Base-by-base conservation (phyloP, 2,329 filamentous ascomycete species). In the Ophiostoma ulmi region DNA sequence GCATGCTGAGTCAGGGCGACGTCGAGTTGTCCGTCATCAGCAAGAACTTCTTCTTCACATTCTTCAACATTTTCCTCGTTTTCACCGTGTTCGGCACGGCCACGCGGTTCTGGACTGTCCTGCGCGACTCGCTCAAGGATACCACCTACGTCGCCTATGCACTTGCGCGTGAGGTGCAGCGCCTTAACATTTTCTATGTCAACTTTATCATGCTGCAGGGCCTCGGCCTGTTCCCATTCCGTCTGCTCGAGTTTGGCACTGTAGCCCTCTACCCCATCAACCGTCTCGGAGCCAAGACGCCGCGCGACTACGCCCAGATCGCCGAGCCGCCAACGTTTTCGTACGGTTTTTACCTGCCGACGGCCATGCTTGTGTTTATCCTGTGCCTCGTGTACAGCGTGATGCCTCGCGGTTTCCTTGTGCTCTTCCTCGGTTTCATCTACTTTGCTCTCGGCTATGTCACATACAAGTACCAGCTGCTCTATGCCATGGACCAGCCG, bases 21-120 rank as follows among this genome's bases (percentile, higher is more conserved):
- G 90, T 99, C 31, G 95, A 98, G 79, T 85, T 99, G 7, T 98
- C 95, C 0, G 85, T 96, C 64, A 94, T 99, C 74, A 97, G 93
- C 70, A 99, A 99, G 82, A 99, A 98, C 80, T 99, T 98, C 81
- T 97, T 98, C 84, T 99, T 99, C 78, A 94, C 91, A 11, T 99
- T 99, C 80, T 98, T 99, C 87, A 99, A 99, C 80, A 92, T 98
- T 71, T 99, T 99, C 80, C 87, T 98, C 68, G 88, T 98, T 64
- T 97, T 98, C 78, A 96, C 94, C 0, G 86, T 95, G 36, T 91
- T 97, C 65, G 91, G 91, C 70, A 93, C 93, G 5, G 92, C 91
- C 80, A 88, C 90, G 55, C 88, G 90, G 70, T 91, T 97, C 77
- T 88, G 88, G 80, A 74, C 70, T 20, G 86, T 91, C 69, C 84